Evolutionary conservation across 805 yeast species (phyloP).

Genomic region (Blastobotrys parvus): DNA sequence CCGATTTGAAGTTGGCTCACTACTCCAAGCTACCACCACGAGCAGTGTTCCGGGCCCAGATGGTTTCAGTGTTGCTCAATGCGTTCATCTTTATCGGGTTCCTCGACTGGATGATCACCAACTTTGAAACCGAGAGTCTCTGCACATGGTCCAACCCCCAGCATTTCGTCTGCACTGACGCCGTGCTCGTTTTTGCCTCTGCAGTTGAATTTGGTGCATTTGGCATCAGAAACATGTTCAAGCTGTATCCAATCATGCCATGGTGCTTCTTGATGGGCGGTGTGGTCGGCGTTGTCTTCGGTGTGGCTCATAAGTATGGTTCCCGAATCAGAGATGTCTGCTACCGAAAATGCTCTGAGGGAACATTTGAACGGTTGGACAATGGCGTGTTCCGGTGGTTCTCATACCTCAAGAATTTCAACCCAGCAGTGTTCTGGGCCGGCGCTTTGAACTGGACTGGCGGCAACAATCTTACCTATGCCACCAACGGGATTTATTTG

Average conservation of each 20-base stretch:
- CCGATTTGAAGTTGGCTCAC: constrained; percentile 53
- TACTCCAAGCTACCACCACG: constrained; percentile 54
- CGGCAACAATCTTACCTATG: constrained; percentile 36
- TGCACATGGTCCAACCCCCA: constrained; percentile 34
- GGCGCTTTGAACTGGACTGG: constrained; percentile 38
- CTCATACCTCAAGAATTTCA: constrained; percentile 15
- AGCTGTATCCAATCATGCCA: constrained; percentile 28
- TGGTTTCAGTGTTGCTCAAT: constrained; percentile 34
- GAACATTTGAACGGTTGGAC: not conserved
- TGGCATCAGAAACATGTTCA: constrained; percentile 33
- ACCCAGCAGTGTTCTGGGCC: constrained; percentile 39
- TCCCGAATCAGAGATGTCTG: not conserved
- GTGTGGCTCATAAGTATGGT: constrained; percentile 22
- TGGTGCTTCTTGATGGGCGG: constrained; percentile 17
- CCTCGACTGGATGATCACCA: constrained; percentile 28
- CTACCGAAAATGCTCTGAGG: not conserved
- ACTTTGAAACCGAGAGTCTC: constrained; percentile 28
- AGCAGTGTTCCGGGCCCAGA: constrained; percentile 41
- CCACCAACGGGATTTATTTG: constrained; percentile 34
- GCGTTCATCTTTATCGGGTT: constrained; percentile 25
- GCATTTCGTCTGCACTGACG: constrained; percentile 29
- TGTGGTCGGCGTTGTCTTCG: constrained; percentile 2
- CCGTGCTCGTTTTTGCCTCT: constrained; percentile 41
- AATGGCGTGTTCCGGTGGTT: not conserved
- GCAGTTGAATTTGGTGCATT: constrained; percentile 37